Evolutionary conservation across 2,329 filamentous ascomycete species (phyloP), one percentile per base, ranked within the genome.

Genomic region (Aureobasidium melanogenum): DNA sequence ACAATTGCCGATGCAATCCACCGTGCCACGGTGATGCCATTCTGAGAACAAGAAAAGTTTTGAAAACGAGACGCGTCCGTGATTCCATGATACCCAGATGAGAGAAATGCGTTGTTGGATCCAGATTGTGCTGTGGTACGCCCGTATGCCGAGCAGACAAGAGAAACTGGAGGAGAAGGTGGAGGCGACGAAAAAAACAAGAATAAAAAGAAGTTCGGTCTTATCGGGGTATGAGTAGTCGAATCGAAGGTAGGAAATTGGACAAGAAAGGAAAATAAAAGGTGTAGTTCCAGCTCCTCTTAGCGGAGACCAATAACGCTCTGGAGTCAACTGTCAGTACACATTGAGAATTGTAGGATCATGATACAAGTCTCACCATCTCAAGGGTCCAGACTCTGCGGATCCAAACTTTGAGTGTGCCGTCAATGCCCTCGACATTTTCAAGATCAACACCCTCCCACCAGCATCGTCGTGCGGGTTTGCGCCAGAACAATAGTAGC

Each of bases 381-480:
- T 99, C 94, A 63, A 99, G 82, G 63, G 94, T 99, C 94, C 94
- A 99, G 63, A 99, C 94, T 69, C 94, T 84, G 71, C 94, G 83
- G 73, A 99, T 97, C 94, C 94, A 99, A 62, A 99, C 91, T 77
- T 99, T 99, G 67, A 99, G 81, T 73, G 87, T 90, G 57, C 92
- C 93, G 56, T 96, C 85, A 8, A 97, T 88, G 15, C 94, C 94
- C 55, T 95, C 91, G 14, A 99, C 89, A 66, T 89, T 82, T 19
- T 94, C 85, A 47, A 99, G 80, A 73, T 97, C 92, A 39, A 99
- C 88, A 26, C 94, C 94, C 74, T 99, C 94, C 94, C 94, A 99
- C 94, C 94, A 99, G 80, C 94, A 99, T 73, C 94, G 84, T 64
- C 94, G 82, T 15, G 94, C 94, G 17, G 94, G 94, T 76, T 99